Percentiles rank a stretch among this genome's conserved stretches.
Conservation (phyloP, 129 eudicot genomes). For the Apium graveolens region DNA sequence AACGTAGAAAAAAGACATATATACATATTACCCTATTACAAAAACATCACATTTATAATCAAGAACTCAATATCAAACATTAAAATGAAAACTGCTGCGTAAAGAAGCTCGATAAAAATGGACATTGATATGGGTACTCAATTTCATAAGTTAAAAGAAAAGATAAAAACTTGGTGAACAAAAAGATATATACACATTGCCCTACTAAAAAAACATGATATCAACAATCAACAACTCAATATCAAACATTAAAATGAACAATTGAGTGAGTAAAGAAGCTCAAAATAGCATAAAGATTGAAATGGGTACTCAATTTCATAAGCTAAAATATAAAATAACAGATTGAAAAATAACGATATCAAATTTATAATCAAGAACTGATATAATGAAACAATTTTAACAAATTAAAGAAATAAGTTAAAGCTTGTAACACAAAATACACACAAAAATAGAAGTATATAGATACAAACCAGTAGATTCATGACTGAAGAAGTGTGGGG, state of each 20-base stretch:
- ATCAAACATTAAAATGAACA: background rate
- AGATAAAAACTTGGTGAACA: no score
- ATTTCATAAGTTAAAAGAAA: background rate
- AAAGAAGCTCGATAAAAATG: no score
- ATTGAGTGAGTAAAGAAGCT: background rate
- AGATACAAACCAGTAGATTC: slow-evolving; percentile 22
- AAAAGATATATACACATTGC: no score
- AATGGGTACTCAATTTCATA: background rate
- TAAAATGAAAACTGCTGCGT: no score
- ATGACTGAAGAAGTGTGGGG: slow-evolving; percentile 8
- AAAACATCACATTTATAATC: no score
- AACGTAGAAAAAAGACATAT: no score
- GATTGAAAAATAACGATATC: background rate
- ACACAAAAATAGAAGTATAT: no score
- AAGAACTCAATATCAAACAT: no score
- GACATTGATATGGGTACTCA: background rate
- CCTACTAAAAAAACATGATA: no score
- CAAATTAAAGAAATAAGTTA: background rate
- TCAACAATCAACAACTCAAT: background rate
- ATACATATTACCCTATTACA: background rate
- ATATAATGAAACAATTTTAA: background rate
- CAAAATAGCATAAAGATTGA: background rate
- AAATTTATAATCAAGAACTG: background rate
- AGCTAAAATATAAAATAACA: no score
- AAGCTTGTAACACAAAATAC: background rate